A percentile compares a stretch with the other conserved stretches of the same genome.
Conservation (phyloP, 2,329 filamentous ascomycete species). For the Fusarium proliferatum region DNA sequence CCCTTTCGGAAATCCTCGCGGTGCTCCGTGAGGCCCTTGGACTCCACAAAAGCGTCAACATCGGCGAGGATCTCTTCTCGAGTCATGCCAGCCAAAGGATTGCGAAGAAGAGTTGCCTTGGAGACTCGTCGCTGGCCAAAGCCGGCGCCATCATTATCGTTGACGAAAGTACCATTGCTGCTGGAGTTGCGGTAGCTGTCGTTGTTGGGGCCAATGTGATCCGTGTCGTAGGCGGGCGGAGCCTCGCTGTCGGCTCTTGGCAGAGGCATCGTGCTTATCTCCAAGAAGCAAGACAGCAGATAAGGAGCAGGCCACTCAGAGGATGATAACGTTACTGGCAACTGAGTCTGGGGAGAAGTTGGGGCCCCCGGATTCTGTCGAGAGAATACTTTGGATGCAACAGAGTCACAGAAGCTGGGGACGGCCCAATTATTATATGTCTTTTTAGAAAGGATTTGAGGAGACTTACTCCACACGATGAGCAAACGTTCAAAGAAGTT, state of each 20-base stretch:
- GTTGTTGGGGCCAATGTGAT: neutral
- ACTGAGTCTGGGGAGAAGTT: conserved; percentile 10
- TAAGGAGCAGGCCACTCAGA: neutral
- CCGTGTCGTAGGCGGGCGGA: conserved; percentile 30
- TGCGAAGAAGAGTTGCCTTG: conserved; percentile 45
- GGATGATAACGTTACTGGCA: neutral
- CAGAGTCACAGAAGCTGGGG: neutral
- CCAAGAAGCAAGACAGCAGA: neutral
- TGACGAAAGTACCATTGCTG: conserved; percentile 34
- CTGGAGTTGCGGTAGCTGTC: conserved; percentile 28
- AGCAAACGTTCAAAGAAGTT: neutral
- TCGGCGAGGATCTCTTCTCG: conserved; percentile 48
- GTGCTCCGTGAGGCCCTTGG: conserved; percentile 49
- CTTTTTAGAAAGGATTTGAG: neutral
- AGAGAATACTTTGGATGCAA: neutral
- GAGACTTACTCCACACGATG: neutral
- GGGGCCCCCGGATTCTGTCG: conserved; percentile 24
- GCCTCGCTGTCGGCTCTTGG: conserved; percentile 42
- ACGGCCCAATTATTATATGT: conserved; percentile 26
- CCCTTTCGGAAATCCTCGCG: conserved; percentile 62
- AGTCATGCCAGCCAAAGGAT: conserved; percentile 47
- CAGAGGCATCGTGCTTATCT: conserved; percentile 38
- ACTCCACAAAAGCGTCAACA: conserved; percentile 51
- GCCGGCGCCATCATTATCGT: conserved; percentile 22
- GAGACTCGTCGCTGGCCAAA: conserved; percentile 24